Evolutionary conservation across 2,329 filamentous ascomycete genomes (phyloP), one percentile per base, ranked within the genome.

Genomic region (Rosellinia necatrix): DNA sequence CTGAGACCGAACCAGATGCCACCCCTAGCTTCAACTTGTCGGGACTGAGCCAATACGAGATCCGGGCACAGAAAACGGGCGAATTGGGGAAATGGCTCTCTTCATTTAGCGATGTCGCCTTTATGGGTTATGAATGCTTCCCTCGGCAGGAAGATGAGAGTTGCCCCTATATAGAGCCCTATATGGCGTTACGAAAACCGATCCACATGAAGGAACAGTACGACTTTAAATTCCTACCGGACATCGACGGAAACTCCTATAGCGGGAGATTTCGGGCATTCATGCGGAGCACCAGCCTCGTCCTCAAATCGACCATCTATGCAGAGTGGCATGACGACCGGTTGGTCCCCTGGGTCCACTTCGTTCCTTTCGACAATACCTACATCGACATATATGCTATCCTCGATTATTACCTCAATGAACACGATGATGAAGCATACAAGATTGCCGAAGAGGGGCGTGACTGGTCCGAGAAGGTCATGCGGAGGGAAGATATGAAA

Each of bases 321-420:
- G 75, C 82, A 7, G 89, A 91, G 69, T 91, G 89, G 89, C 88
- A 91, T 68, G 88, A 91, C 68, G 80, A 82, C 38, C 79, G 88
- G 6, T 76, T 91, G 0, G 73, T 84, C 12, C 83, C 87, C 0
- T 92, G 88, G 88, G 75, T 81, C 60, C 89, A 92, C 71, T 91
- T 89, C 64, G 82, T 86, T 1, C 88, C 89, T 2, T 78, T 91
- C 65, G 86, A 90, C 69, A 88, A 88, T 65, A 81, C 82, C 1
- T 88, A 84, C 56, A 75, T 81, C 49, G 89, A 91, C 42, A 68
- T 90, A 8, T 90, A 88, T 62, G 80, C 80, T 8, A 77, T 87
- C 8, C 72, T 89, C 64, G 82, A 85, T 44, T 90, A 85, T 70
- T 88, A 90, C 57, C 74, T 85, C n/a, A 84, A 89, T 63, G 72